Evolutionary conservation across 495 filamentous ascomycete genomes (phyloP).

Genomic region (Trichocladium antarcticum): DNA sequence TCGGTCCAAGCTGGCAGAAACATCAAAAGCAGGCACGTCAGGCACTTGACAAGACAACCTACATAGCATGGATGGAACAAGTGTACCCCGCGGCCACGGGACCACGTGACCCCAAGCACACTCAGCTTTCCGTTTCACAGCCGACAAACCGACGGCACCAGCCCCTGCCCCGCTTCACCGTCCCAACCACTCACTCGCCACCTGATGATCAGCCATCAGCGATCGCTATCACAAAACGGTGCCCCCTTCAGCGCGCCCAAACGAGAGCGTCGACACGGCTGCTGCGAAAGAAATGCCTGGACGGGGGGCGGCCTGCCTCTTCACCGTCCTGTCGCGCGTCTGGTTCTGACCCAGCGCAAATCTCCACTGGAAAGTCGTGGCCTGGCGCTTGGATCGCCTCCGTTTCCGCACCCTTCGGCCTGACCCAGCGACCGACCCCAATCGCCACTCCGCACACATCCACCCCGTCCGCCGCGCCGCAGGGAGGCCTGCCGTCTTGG

Average conservation of each 20-base stretch:
- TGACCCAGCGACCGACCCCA: not conserved
- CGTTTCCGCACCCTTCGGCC: not conserved
- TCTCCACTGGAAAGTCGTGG: too few relatives aligned
- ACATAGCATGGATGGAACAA: too few relatives aligned
- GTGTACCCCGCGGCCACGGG: too few relatives aligned
- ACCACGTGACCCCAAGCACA: too few relatives aligned
- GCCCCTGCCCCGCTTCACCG: too few relatives aligned
- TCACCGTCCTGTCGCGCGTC: not conserved
- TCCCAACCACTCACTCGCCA: too few relatives aligned
- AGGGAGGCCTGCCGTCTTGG: not conserved
- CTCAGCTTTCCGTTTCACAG: too few relatives aligned
- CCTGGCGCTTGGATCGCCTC: not conserved
- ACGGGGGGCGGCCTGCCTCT: not conserved
- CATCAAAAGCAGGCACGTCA: too few relatives aligned
- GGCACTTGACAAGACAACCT: too few relatives aligned
- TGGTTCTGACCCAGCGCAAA: not conserved
- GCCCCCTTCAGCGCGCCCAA: not conserved
- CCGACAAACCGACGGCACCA: too few relatives aligned
- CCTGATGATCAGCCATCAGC: conserved; percentile 1
- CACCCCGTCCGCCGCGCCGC: not conserved
- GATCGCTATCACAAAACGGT: conserved; percentile 7
- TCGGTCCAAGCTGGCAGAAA: too few relatives aligned
- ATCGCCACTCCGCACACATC: conserved; percentile 6
- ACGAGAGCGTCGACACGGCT: not conserved
- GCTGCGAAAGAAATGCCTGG: not conserved